These are phyloP conservation scores for Ceratocystis cubensis DNA, from an alignment of 2,329 filamentous ascomycete genomes.

Conservation along the genomic window DNA sequence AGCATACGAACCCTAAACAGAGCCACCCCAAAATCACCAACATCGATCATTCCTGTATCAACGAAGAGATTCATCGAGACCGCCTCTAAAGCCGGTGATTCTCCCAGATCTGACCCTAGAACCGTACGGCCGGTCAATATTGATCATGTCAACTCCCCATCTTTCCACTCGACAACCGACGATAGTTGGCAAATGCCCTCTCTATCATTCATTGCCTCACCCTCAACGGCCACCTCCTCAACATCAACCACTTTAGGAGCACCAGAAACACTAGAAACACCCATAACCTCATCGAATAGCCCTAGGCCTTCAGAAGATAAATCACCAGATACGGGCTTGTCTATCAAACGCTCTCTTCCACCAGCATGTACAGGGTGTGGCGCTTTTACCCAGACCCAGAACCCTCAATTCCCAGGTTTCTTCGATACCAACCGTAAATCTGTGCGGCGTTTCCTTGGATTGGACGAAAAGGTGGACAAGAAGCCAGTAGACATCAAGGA, in stretches of 20 bases:
- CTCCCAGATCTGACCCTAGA: background rate
- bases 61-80: slow-evolving; percentile 4
- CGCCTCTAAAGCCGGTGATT: background rate
- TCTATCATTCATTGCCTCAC: background rate
- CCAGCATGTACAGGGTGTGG: slow-evolving; percentile 52
- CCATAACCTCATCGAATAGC: background rate
- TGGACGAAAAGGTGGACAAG: slow-evolving; percentile 31
- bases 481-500: slow-evolving; percentile 37
- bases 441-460: slow-evolving; percentile 36
- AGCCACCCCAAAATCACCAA: background rate
- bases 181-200: background rate
- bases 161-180: background rate
- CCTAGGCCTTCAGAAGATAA: background rate
- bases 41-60: background rate
- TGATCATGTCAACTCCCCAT: background rate
- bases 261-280: background rate
- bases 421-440: slow-evolving; percentile 41
- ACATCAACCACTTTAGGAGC: background rate
- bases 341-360: slow-evolving; percentile 33
- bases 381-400: slow-evolving; percentile 46
- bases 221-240: background rate
- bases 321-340: background rate
- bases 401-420: slow-evolving; percentile 42
- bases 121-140: background rate
- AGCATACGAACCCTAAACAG: background rate